phyloP scores from a whole-genome alignment of 805 yeast species.

The Tetrapisispora pingtungensis region DNA sequence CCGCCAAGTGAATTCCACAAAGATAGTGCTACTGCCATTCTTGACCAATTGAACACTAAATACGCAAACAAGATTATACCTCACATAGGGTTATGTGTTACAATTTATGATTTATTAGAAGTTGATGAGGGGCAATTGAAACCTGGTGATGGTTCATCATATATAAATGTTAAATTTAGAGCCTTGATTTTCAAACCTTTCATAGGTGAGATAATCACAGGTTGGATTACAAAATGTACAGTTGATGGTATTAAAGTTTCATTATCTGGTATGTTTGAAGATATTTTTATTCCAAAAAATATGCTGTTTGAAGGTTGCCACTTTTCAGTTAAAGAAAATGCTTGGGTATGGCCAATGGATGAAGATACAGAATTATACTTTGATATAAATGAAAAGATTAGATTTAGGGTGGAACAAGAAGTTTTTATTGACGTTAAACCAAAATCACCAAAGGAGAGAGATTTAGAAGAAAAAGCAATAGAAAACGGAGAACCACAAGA shows the following conservation, averaged over 20 bases:
- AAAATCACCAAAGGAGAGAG: slow-evolving; percentile 48
- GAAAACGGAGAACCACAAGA: slow-evolving; percentile 20
- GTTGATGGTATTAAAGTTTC: slow-evolving; percentile 71
- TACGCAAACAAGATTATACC: slow-evolving; percentile 79
- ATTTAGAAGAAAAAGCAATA: slow-evolving; percentile 27
- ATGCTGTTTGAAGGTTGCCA: slow-evolving; percentile 70
- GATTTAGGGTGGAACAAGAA: slow-evolving; percentile 87
- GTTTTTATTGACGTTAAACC: slow-evolving; percentile 79
- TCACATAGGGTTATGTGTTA: slow-evolving; percentile 72
- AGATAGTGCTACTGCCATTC: slow-evolving; percentile 62
- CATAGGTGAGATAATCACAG: slow-evolving; percentile 84
- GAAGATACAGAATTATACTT: slow-evolving; percentile 69
- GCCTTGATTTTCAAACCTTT: slow-evolving; percentile 85
- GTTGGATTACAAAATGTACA: slow-evolving; percentile 86
- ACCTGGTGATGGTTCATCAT: slow-evolving; percentile 92
- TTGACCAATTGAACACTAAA: slow-evolving; percentile 72
- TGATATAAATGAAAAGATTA: slow-evolving; percentile 83
- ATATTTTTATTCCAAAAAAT: slow-evolving; percentile 77
- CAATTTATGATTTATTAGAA: slow-evolving; percentile 74
- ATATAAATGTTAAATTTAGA: slow-evolving; percentile 63
- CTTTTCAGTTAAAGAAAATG: slow-evolving; percentile 65
- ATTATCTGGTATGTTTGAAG: slow-evolving; percentile 76
- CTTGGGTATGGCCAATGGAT: slow-evolving; percentile 86
- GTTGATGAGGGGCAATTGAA: slow-evolving; percentile 81
- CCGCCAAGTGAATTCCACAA: slow-evolving; percentile 77